Conservation (phyloP, 78 protist genomes). For the Speleostelium caveatum region DNA sequence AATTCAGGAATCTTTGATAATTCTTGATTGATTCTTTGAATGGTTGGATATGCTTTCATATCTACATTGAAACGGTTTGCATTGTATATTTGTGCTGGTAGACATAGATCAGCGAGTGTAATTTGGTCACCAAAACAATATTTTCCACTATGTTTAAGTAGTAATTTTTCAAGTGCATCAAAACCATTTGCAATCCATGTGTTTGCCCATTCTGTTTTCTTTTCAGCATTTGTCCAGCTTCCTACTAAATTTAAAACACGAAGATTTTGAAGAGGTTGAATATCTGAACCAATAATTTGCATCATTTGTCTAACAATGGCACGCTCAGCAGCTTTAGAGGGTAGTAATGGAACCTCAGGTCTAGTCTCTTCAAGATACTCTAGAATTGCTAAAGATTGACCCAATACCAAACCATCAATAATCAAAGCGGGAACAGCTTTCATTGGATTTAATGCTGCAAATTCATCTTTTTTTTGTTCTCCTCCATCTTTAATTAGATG, state of each 20-base stretch:
- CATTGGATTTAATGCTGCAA: conserved; percentile 49
- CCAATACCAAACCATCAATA: conserved; percentile 59
- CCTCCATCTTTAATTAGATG: conserved; percentile 84
- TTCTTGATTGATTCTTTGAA: conserved; percentile 29
- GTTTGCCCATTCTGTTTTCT: conserved; percentile 72
- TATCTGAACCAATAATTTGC: conserved; percentile 80
- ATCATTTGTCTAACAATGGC: conserved; percentile 77
- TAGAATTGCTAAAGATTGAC: conserved; percentile 84
- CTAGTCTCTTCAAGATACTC: conserved; percentile 83
- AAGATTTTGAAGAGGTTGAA: conserved; percentile 87
- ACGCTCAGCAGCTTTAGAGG: conserved; percentile 47
- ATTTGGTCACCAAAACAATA: conserved; percentile 70
- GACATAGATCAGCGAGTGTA: conserved; percentile 51
- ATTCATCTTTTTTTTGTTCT: conserved; percentile 68
- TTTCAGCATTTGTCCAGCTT: conserved; percentile 21
- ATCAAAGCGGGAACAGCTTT: conserved; percentile 25
- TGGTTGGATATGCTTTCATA: conserved; percentile 58
- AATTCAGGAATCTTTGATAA: conserved; percentile 44
- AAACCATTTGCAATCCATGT: conserved; percentile 70
- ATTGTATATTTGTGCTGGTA: conserved; percentile 77
- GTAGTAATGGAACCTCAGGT: conserved; percentile 69
- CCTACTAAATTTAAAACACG: conserved; percentile 38
- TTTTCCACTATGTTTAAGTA: conserved; percentile 64
- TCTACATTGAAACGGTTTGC: conserved; percentile 75
- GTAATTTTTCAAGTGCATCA: conserved; percentile 61